These are phyloP conservation scores for Cryphonectria japonica DNA, from an alignment of 2,329 filamentous ascomycete species.

Conservation along the genomic window DNA sequence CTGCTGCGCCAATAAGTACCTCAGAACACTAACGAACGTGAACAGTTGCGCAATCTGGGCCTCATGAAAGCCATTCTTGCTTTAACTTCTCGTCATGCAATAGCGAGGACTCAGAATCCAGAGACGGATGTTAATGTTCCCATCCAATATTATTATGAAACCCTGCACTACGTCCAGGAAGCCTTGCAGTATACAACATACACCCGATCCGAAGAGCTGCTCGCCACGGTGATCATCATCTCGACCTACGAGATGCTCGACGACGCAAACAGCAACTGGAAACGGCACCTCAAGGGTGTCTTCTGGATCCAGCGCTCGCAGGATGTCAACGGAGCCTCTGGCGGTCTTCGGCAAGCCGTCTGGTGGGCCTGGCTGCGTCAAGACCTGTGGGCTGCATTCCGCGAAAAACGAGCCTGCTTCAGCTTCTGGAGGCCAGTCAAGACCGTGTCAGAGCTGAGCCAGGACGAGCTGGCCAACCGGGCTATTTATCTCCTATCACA, in stretches of 20 bases:
- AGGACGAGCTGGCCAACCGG: conserved; percentile 53
- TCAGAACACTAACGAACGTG: neutral
- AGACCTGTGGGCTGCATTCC: conserved; percentile 67
- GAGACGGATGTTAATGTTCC: conserved; percentile 37
- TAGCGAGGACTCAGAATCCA: conserved; percentile 52
- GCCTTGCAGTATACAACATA: conserved; percentile 63
- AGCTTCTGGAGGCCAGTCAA: conserved; percentile 60
- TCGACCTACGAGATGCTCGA: conserved; percentile 71
- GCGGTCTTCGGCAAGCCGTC: conserved; percentile 59
- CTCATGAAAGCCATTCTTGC: conserved; percentile 32
- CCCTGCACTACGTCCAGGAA: conserved; percentile 62
- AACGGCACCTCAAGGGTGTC: conserved; percentile 65
- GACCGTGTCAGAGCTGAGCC: conserved; percentile 46
- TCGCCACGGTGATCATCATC: conserved; percentile 62
- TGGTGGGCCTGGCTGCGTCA: conserved; percentile 72
- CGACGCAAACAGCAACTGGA: conserved; percentile 58
- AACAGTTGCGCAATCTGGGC: conserved; percentile 49
- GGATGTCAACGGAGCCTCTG: conserved; percentile 61
- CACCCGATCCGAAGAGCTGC: conserved; percentile 59
- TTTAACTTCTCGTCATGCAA: conserved; percentile 44
- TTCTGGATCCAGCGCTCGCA: conserved; percentile 69
- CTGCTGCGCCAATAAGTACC: neutral
- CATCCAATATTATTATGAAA: conserved; percentile 64
- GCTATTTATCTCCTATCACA: conserved; percentile 56
- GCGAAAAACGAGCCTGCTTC: conserved; percentile 58